A percentile compares a stretch with the other conserved stretches of the same genome.
phyloP scores from a whole-genome alignment of 768 basidiomycete species.

The Boletus subcaerulescens region DNA sequence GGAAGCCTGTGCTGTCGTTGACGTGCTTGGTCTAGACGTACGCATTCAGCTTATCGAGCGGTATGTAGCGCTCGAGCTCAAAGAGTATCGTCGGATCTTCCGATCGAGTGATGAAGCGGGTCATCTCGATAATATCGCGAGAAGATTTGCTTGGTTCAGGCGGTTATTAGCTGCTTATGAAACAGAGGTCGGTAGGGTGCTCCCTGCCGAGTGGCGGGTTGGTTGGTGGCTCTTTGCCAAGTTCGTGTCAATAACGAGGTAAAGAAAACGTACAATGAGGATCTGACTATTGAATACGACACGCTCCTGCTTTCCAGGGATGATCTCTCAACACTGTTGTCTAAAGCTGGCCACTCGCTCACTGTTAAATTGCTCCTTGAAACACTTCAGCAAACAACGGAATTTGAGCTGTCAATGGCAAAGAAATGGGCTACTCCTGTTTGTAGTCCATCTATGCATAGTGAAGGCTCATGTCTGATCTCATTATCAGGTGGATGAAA shows the following conservation, averaged over 20 bases:
- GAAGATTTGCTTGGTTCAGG: conserved; percentile 95
- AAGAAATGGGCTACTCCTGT: conserved; percentile 83
- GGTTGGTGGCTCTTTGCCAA: conserved; percentile 77
- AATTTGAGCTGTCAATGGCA: conserved; percentile 81
- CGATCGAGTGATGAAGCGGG: conserved; percentile 92
- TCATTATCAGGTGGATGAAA: conserved; percentile 54
- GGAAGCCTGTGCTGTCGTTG: conserved; percentile 86
- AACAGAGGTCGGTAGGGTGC: conserved; percentile 77
- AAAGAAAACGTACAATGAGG: not conserved
- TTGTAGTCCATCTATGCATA: conserved; percentile 18
- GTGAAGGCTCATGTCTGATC: not conserved
- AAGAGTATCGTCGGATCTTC: conserved; percentile 96
- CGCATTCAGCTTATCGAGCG: conserved; percentile 80
- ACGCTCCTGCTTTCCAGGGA: conserved; percentile 47
- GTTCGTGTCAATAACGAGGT: conserved; percentile 93
- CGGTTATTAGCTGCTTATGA: conserved; percentile 83
- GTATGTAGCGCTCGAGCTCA: conserved; percentile 85
- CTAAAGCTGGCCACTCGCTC: conserved; percentile 70
- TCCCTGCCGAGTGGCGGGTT: conserved; percentile 85
- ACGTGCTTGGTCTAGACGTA: conserved; percentile 84
- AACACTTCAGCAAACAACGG: conserved; percentile 77
- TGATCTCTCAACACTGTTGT: conserved; percentile 76
- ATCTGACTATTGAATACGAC: not conserved
- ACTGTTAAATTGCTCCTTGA: conserved; percentile 82
- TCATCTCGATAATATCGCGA: conserved; percentile 89